phyloP scores from a whole-genome alignment of 352 stramenopile species.

The Phytopythium montanum region DNA sequence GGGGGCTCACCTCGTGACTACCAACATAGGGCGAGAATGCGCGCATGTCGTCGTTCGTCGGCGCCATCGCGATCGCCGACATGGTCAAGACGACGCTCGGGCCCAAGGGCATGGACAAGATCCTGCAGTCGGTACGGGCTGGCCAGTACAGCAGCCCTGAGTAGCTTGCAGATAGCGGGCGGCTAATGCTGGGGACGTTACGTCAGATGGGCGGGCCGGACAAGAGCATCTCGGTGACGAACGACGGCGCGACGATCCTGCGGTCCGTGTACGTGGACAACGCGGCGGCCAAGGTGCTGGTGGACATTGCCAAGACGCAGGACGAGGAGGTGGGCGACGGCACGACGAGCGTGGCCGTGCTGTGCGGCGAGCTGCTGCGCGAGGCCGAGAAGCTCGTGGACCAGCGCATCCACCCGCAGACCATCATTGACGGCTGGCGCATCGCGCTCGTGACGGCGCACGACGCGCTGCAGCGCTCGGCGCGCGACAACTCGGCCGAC shows the following conservation, averaged over 20 bases:
- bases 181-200: too few relatives aligned
- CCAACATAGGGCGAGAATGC: slow-evolving; percentile 99
- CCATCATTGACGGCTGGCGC: slow-evolving; percentile 97
- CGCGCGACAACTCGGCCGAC: slow-evolving; percentile 74
- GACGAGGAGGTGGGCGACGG: slow-evolving; percentile 99
- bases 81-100: slow-evolving; percentile 99
- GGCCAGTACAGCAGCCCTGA: too few relatives aligned
- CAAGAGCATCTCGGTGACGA: slow-evolving; percentile 95
- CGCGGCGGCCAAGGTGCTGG: slow-evolving; percentile 97
- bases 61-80: slow-evolving; percentile 99
- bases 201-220: slow-evolving; percentile 75
- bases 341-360: slow-evolving; percentile 96
- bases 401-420: slow-evolving; percentile 97
- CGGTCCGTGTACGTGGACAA: slow-evolving; percentile 98
- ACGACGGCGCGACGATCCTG: slow-evolving; percentile 99
- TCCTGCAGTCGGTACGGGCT: slow-evolving; percentile 91
- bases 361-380: slow-evolving; percentile 97
- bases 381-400: slow-evolving; percentile 96
- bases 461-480: slow-evolving; percentile 8
- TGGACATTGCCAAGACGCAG: slow-evolving; percentile 99
- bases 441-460: slow-evolving; percentile 58
- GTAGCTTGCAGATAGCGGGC: too few relatives aligned
- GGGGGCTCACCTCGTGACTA: too few relatives aligned
- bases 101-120: slow-evolving; percentile 99
- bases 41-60: slow-evolving; percentile 98